Percentiles rank a stretch among this genome's conserved stretches.
Conservation (phyloP, 257 asterid genomes). For the Nicotiana paniculata region DNA sequence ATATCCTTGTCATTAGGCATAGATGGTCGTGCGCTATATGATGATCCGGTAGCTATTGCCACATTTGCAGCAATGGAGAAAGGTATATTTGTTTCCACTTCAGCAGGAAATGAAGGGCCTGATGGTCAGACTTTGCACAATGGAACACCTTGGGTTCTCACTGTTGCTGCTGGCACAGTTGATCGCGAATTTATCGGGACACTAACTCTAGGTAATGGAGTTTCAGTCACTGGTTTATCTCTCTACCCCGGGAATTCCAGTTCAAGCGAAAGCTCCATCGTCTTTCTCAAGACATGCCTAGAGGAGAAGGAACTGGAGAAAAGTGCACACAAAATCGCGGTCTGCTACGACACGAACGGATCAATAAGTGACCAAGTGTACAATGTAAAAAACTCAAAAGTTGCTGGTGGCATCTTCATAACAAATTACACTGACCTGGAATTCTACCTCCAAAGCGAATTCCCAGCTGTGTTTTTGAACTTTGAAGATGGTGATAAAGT, state of each 20-base stretch:
- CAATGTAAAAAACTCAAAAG: slow-evolving; percentile 20
- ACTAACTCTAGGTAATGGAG: slow-evolving; percentile 40
- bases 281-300: slow-evolving; percentile 17
- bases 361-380: slow-evolving; percentile 36
- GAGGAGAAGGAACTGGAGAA: slow-evolving; percentile 21
- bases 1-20: slow-evolving; percentile 56
- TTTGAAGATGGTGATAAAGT: slow-evolving; percentile 37
- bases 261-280: slow-evolving; percentile 22
- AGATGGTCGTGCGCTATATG: slow-evolving; percentile 31
- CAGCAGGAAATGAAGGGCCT: slow-evolving; percentile 70
- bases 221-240: slow-evolving; percentile 35
- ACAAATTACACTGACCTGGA: slow-evolving; percentile 38
- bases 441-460: slow-evolving; percentile 20
- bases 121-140: slow-evolving; percentile 32
- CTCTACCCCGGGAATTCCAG: slow-evolving; percentile 48
- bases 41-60: slow-evolving; percentile 53
- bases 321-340: slow-evolving; percentile 20
- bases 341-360: slow-evolving; percentile 43
- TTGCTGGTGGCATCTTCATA: slow-evolving; percentile 44
- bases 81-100: slow-evolving; percentile 66
- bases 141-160: slow-evolving; percentile 73
- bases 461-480: slow-evolving; percentile 40
- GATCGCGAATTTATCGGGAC: slow-evolving; percentile 50
- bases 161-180: slow-evolving; percentile 60
- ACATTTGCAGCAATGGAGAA: slow-evolving; percentile 70